Evolutionary conservation across 352 stramenopile species (phyloP).

Genomic region (Globisporangium abappressorium): DNA sequence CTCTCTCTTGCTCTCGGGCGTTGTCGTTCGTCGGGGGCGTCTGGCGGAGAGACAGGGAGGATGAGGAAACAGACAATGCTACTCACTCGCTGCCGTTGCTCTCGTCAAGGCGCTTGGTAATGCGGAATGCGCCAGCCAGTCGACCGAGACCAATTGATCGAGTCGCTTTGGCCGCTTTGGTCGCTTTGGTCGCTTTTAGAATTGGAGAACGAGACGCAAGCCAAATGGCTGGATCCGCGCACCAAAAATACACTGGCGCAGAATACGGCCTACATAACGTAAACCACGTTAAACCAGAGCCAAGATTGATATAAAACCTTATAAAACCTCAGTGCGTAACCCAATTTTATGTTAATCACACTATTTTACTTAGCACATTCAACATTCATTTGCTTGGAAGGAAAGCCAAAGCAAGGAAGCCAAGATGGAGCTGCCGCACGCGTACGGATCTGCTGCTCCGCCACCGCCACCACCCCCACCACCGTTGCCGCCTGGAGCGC

Average conservation of each 20-base stretch:
- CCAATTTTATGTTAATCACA: background rate
- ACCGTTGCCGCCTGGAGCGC: slow-evolving; percentile 16
- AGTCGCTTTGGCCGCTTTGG: no score
- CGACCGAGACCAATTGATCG: background rate
- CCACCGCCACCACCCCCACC: slow-evolving; percentile 23
- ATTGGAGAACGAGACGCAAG: background rate
- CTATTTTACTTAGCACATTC: background rate
- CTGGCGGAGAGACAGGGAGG: background rate
- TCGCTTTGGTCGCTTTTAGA: background rate
- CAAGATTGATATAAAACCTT: background rate
- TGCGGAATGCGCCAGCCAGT: background rate
- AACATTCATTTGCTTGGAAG: background rate
- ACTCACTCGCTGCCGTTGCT: slow-evolving; percentile 7
- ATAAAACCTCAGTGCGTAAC: background rate
- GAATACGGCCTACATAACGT: background rate
- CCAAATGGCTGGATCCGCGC: slow-evolving; percentile 2
- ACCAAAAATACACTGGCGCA: slow-evolving; percentile 1
- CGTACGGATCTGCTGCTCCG: background rate
- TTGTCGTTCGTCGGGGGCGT: background rate
- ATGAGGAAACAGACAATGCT: background rate
- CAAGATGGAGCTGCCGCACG: slow-evolving; percentile 8
- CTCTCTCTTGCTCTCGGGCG: background rate
- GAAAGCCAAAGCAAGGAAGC: background rate
- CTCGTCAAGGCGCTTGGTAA: background rate
- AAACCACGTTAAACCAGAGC: background rate